A percentile compares a stretch with the other conserved stretches of the same genome.
Evolutionary conservation across 108 stramenopile genomes (phyloP).

Genomic region (Poteriospumella lacustris): DNA sequence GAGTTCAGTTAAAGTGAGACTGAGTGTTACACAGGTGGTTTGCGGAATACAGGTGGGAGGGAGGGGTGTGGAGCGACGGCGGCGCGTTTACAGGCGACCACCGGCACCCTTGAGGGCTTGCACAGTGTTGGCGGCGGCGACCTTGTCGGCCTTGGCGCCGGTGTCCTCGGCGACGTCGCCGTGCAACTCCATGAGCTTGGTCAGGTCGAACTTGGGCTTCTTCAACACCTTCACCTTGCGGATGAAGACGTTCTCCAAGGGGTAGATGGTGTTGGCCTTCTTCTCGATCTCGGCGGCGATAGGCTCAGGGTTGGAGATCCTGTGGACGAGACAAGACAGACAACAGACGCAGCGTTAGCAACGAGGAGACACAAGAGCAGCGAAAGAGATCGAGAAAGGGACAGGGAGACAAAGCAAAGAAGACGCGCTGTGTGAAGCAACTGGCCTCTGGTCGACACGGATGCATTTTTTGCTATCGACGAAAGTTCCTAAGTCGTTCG

Average conservation of each 20-base stretch:
- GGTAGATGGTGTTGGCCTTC: conserved; percentile 82
- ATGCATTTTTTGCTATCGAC: not conserved
- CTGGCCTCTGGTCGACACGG: conserved; percentile 11
- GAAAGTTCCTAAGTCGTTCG: conserved; percentile 17
- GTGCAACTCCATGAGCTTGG: conserved; percentile 99
- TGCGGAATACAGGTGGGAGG: too few relatives aligned
- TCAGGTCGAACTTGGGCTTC: conserved; percentile 99
- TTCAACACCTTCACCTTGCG: conserved; percentile 99
- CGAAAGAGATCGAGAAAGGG: not conserved
- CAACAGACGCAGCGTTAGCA: not conserved
- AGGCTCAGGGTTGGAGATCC: conserved; percentile 67
- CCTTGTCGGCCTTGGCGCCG: conserved; percentile 66
- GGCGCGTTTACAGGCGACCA: conserved; percentile 60
- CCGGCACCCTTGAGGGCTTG: conserved; percentile 69
- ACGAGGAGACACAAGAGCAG: not conserved
- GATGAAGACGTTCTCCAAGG: conserved; percentile 96
- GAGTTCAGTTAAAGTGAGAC: too few relatives aligned
- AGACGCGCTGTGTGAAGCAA: not conserved
- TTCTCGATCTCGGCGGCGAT: conserved; percentile 87
- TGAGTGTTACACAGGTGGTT: too few relatives aligned
- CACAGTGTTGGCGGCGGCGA: conserved; percentile 67
- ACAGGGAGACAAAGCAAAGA: not conserved
- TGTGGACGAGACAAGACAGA: not conserved
- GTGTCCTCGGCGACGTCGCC: conserved; percentile 65
- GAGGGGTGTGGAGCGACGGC: too few relatives aligned